These are phyloP conservation scores for Elongisporangium undulatum DNA, from an alignment of 352 stramenopile species.

Conservation along the genomic window DNA sequence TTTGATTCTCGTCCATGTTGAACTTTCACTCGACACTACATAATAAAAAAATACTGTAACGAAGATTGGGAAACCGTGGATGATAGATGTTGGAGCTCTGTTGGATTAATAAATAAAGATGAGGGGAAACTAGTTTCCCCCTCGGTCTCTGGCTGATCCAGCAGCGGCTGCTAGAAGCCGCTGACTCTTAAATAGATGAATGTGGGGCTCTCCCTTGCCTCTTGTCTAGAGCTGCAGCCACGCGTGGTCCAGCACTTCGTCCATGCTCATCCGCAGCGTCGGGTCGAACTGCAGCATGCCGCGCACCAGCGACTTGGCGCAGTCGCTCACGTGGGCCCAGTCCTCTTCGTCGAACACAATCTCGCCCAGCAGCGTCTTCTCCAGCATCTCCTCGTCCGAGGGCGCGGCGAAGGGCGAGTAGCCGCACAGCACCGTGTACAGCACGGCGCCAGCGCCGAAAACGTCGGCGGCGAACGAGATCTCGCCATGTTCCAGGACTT, in stretches of 20 bases:
- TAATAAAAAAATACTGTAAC: background rate
- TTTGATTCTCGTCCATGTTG: no score
- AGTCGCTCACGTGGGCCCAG: conserved; percentile 40
- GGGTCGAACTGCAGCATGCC: conserved; percentile 50
- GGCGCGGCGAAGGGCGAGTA: conserved; percentile 60
- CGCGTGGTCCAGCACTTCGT: conserved; percentile 59
- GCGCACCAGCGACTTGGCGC: conserved; percentile 55
- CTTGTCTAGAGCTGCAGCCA: conserved; percentile 36
- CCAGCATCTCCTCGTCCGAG: conserved; percentile 59
- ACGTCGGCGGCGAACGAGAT: conserved; percentile 65
- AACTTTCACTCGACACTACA: background rate
- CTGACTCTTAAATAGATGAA: background rate
- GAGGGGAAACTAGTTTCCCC: background rate
- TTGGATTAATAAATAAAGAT: background rate
- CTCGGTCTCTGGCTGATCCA: background rate
- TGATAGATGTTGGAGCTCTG: background rate
- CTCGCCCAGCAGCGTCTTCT: conserved; percentile 39
- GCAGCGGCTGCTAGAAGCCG: background rate
- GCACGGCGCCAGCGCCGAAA: conserved; percentile 66
- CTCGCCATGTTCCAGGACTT: conserved; percentile 47
- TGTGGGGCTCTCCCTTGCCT: background rate
- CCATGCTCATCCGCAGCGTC: conserved; percentile 40
- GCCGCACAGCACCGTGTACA: conserved; percentile 65
- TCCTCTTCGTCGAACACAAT: conserved; percentile 53
- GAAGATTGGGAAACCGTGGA: no score